Evolutionary conservation across 2,329 filamentous ascomycete species (phyloP).

Genomic region (Plenodomus lindquistii): DNA sequence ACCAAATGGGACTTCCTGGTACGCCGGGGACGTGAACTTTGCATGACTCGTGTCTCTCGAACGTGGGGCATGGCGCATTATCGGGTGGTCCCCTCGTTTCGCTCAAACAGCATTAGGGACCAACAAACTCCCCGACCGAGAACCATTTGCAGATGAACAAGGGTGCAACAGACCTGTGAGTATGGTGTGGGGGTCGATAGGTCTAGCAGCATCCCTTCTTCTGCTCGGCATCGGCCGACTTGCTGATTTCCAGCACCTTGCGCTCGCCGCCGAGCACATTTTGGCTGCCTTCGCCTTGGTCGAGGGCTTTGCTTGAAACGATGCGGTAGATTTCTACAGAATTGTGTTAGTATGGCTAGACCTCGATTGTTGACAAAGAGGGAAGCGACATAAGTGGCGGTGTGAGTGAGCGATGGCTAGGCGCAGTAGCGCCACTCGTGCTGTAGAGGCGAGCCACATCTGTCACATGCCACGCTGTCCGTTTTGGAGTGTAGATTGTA

Average conservation of each 20-base stretch:
- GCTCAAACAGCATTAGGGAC: constrained; percentile 1
- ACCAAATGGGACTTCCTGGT: constrained; percentile 34
- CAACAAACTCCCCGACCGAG: constrained; percentile 1
- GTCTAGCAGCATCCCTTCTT: constrained; percentile 81
- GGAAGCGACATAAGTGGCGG: constrained; percentile 12
- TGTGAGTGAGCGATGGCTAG: constrained; percentile 2
- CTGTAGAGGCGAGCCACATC: background rate
- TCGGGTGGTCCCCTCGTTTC: constrained; percentile 8
- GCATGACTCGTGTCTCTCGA: constrained; percentile 36
- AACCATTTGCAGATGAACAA: constrained; percentile 9
- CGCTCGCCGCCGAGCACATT: constrained; percentile 75
- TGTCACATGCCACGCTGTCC: background rate
- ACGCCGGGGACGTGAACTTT: constrained; percentile 37
- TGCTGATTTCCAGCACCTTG: constrained; percentile 81
- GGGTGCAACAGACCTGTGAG: constrained; percentile 19
- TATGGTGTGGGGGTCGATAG: constrained; percentile 12
- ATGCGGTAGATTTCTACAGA: constrained; percentile 95
- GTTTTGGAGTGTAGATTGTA: background rate
- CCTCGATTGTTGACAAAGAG: background rate
- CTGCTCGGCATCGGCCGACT: constrained; percentile 76
- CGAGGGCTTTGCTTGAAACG: constrained; percentile 95
- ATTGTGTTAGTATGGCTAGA: constrained; percentile 6
- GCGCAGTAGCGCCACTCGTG: constrained; percentile 1
- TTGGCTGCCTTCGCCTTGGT: constrained; percentile 81
- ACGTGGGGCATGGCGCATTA: constrained; percentile 20